Base-by-base conservation (phyloP, 202 grass and related monocot genomes). In the Carex sylvatica region DNA sequence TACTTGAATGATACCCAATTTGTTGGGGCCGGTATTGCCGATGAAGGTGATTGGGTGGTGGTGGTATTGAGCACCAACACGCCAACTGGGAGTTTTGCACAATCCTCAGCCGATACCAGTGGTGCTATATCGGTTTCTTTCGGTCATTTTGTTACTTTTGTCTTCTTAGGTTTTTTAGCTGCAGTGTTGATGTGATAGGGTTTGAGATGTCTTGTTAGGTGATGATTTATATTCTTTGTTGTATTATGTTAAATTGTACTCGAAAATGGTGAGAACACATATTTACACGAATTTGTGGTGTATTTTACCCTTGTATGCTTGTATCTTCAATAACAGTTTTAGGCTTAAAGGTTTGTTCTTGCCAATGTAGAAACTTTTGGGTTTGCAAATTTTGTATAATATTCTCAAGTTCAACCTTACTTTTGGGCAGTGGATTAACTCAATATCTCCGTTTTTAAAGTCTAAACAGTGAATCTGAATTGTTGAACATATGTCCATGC, bases 11-110 rank as follows among this genome's bases (percentile, higher is more conserved):
- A 89, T 65, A 88, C 44, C 84, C 77, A 87, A 26, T 92, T 47
- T 71, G 83, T 86, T 4, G 93, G 93, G 54, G 83, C 88, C 6
- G 93, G 97, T n/a, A 96, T 99, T 20, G 97, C 93, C 3, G 88
- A 92, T 2, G 93, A 93, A 82, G 97, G 88, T 0, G 80, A 99
- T 65, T 99, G 97, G 97, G 89, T 99, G 0, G 93, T 99, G 9
- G 88, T 99, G 5, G 89, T 99, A 30, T 83, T 99, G 84, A 99
- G 89, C 83, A 96, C 91, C 1, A 85, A 84, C 81, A 88, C 88
- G 0, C 81, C 36, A 4, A 85, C 80, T 0, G 97, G 97, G 5
- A 85, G 79, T 78, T 96, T 87, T 81, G 78, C 91, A 9, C 89
- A 88, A 1, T 89, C 89, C 19, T 26, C 89, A 28, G 84, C 92